These are phyloP conservation scores for Teunomyces cretensis DNA, from an alignment of 805 yeast genomes.

Conservation along the genomic window DNA sequence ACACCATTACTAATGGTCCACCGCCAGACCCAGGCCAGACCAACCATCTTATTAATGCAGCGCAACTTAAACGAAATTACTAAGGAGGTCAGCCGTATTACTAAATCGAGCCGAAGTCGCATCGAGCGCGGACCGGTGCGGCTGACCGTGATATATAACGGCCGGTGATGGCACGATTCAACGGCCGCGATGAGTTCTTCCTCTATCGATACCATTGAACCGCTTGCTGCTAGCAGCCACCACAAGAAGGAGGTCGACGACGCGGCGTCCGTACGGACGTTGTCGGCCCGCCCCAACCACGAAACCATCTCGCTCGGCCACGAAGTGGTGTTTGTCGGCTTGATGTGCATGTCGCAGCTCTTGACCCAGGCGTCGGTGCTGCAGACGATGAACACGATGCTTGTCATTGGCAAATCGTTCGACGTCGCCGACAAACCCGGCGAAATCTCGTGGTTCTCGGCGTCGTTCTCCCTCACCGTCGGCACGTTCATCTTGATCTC, in stretches of 20 bases:
- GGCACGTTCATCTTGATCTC: slow-evolving; percentile 36
- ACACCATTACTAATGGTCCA: too few species aligned
- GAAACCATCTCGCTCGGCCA: slow-evolving; percentile 22
- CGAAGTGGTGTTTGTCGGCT: slow-evolving; percentile 23
- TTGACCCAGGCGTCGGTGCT: slow-evolving; percentile 30
- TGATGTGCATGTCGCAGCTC: slow-evolving; percentile 27
- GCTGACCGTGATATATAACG: too few species aligned
- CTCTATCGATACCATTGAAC: too few species aligned
- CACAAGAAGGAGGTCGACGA: neutral
- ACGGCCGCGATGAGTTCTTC: too few species aligned
- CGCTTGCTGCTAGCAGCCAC: too few species aligned
- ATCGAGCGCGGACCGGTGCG: too few species aligned
- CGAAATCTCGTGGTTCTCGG: slow-evolving; percentile 36
- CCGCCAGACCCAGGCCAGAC: too few species aligned
- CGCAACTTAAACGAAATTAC: too few species aligned
- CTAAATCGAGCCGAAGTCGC: too few species aligned
- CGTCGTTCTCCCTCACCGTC: slow-evolving; percentile 33
- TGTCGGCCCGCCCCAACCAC: slow-evolving; percentile 2
- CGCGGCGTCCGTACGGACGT: neutral
- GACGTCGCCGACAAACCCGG: slow-evolving; percentile 25
- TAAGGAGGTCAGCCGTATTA: too few species aligned
- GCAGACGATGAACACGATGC: slow-evolving; percentile 24
- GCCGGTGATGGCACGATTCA: too few species aligned
- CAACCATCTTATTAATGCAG: too few species aligned
- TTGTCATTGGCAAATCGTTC: slow-evolving; percentile 21